Percentiles rank a stretch among this genome's conserved stretches.
Evolutionary conservation across 495 filamentous ascomycete genomes (phyloP).

Genomic region (Lepraria neglecta): DNA sequence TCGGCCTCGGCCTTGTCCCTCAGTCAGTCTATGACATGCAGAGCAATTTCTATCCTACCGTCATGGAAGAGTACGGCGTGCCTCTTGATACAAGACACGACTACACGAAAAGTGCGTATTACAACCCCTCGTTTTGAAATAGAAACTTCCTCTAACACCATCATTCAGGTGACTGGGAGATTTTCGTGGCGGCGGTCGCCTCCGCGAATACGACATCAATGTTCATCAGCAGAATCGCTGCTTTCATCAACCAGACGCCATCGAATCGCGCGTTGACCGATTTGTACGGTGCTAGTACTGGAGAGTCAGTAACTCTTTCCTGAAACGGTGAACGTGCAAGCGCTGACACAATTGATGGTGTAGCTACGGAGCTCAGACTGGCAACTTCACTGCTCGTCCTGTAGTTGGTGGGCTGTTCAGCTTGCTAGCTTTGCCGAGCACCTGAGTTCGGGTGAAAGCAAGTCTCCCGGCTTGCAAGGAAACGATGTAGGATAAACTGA

Average conservation of each 20-base stretch:
- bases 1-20: slow-evolving; percentile 44
- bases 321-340: not conserved
- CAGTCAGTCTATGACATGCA: slow-evolving; percentile 50
- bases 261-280: slow-evolving; percentile 50
- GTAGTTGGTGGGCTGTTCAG: slow-evolving; percentile 51
- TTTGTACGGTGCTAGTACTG: slow-evolving; percentile 45
- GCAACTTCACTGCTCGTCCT: slow-evolving; percentile 47
- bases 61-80: slow-evolving; percentile 42
- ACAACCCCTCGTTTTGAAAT: not conserved
- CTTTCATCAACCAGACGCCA: slow-evolving; percentile 50
- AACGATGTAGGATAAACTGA: too few species aligned
- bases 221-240: slow-evolving; percentile 44
- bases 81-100: slow-evolving; percentile 48
- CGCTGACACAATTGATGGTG: slow-evolving; percentile 14
- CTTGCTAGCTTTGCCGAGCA: slow-evolving; percentile 36
- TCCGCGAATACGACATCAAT: slow-evolving; percentile 37
- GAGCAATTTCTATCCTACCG: slow-evolving; percentile 46
- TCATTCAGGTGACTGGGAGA: slow-evolving; percentile 4
- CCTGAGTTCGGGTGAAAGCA: not conserved
- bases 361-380: slow-evolving; percentile 31
- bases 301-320: slow-evolving; percentile 34
- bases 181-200: slow-evolving; percentile 41
- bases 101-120: slow-evolving; percentile 42
- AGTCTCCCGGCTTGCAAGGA: too few species aligned
- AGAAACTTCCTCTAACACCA: not conserved